Conservation (phyloP, 495 filamentous ascomycete species). For the Trichoderma virens region DNA sequence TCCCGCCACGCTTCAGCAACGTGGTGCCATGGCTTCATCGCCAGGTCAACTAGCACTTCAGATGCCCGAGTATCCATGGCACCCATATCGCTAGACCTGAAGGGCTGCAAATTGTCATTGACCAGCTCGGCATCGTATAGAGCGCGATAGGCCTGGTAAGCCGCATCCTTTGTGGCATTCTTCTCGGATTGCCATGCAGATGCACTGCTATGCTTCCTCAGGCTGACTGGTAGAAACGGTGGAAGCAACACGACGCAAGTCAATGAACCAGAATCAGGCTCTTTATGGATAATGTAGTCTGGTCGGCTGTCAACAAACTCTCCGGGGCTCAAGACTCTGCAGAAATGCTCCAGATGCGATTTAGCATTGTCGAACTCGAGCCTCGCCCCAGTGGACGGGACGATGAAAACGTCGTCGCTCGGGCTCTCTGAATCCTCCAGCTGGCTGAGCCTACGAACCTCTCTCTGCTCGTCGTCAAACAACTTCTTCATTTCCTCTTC, state of each 20-base stretch:
- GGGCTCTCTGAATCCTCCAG: slow-evolving; percentile 46
- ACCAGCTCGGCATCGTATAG: slow-evolving; percentile 65
- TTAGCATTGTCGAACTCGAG: slow-evolving; percentile 66
- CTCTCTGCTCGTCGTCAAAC: slow-evolving; percentile 63
- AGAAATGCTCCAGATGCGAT: slow-evolving; percentile 78
- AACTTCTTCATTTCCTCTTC: slow-evolving; percentile 66
- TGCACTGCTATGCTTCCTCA: slow-evolving; percentile 48
- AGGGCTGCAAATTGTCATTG: slow-evolving; percentile 72
- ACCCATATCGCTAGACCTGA: slow-evolving; percentile 27
- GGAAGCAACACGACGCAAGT: slow-evolving; percentile 64
- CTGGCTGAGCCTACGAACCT: slow-evolving; percentile 34
- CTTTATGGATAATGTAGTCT: slow-evolving; percentile 34
- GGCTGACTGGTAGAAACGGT: slow-evolving; percentile 52
- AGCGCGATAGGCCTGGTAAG: slow-evolving; percentile 70
- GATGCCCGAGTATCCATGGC: slow-evolving; percentile 38
- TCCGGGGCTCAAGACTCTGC: slow-evolving; percentile 48
- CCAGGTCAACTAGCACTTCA: slow-evolving; percentile 44
- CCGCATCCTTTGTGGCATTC: slow-evolving; percentile 71
- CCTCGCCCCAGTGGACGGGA: slow-evolving; percentile 55
- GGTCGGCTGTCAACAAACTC: slow-evolving; percentile 46
- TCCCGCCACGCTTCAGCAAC: slow-evolving; percentile 49
- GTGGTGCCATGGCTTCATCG: slow-evolving; percentile 58
- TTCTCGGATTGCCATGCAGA: slow-evolving; percentile 62
- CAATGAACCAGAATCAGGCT: slow-evolving; percentile 10
- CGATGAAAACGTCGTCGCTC: slow-evolving; percentile 38